A percentile compares a stretch with the other conserved stretches of the same genome.
Evolutionary conservation across 2,329 filamentous ascomycete species (phyloP).

Genomic region (Beauveria medogensis): DNA sequence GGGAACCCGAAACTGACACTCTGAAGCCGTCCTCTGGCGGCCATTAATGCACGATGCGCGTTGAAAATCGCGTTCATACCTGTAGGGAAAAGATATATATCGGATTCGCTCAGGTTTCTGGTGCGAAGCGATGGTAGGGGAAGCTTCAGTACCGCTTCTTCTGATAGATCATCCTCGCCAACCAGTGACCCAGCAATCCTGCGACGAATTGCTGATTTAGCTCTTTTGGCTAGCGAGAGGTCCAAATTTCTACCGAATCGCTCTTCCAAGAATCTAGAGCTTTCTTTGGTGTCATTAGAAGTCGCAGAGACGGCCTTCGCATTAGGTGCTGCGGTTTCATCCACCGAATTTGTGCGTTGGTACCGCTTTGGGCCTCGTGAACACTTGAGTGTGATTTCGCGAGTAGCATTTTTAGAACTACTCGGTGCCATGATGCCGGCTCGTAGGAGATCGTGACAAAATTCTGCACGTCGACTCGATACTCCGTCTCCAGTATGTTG

Average conservation of each 20-base stretch:
- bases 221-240: constrained; percentile 67
- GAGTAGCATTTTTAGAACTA: constrained; percentile 19
- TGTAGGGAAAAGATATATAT: constrained; percentile 80
- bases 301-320: constrained; percentile 26
- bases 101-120: constrained; percentile 66
- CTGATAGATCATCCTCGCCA: constrained; percentile 51
- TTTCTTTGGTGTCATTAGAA: constrained; percentile 44
- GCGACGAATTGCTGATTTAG: constrained; percentile 75
- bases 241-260: constrained; percentile 89
- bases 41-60: constrained; percentile 66
- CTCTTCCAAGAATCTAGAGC: constrained; percentile 79
- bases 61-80: constrained; percentile 97
- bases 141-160: constrained; percentile 16
- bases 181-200: constrained; percentile 83
- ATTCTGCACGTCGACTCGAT: constrained; percentile 85
- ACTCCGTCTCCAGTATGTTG: constrained; percentile 91
- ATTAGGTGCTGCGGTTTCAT: constrained; percentile 21
- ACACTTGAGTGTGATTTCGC: constrained; percentile 26
- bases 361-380: constrained; percentile 74
- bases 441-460: constrained; percentile 67
- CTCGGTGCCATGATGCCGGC: constrained; percentile 50
- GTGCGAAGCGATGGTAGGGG: constrained; percentile 39
- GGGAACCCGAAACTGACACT: constrained; percentile 95
- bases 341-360: constrained; percentile 47
- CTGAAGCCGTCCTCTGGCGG: constrained; percentile 54